These are phyloP conservation scores for Yarrowia sp. DNA, from an alignment of 805 yeast genomes.

Conservation along the genomic window DNA sequence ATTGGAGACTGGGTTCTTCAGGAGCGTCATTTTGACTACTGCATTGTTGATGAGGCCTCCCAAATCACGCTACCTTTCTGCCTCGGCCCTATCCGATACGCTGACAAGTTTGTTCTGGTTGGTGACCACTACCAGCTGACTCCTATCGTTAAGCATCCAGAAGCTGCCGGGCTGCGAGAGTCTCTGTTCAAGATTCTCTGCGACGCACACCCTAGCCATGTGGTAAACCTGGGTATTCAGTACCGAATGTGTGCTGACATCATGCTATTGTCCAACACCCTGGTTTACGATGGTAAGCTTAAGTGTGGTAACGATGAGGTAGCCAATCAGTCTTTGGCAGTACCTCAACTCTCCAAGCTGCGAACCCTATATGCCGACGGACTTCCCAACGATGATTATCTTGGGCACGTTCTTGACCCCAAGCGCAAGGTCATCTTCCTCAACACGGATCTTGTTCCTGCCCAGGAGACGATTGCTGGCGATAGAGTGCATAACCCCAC, in stretches of 20 bases:
- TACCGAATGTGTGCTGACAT: conserved; percentile 92
- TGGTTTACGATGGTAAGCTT: conserved; percentile 72
- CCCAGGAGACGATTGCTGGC: conserved; percentile 51
- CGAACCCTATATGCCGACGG: conserved; percentile 30
- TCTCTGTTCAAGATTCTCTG: conserved; percentile 76
- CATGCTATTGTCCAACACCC: conserved; percentile 73
- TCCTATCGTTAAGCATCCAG: conserved; percentile 71
- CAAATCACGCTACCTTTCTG: conserved; percentile 91
- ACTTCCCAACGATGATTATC: conserved; percentile 46
- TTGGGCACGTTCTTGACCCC: conserved; percentile 52
- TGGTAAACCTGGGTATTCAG: conserved; percentile 75
- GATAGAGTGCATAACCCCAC: conserved; percentile 69
- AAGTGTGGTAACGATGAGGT: conserved; percentile 70
- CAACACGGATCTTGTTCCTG: conserved; percentile 69
- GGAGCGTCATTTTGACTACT: conserved; percentile 73
- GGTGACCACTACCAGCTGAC: conserved; percentile 96
- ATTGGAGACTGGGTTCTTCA: conserved; percentile 59
- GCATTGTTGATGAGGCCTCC: conserved; percentile 95
- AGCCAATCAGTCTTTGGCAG: conserved; percentile 51
- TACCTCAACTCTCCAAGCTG: conserved; percentile 41
- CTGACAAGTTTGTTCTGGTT: conserved; percentile 81
- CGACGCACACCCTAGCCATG: conserved; percentile 66
- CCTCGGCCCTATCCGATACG: conserved; percentile 77
- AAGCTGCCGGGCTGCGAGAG: conserved; percentile 69
- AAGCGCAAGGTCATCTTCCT: conserved; percentile 62